Evolutionary conservation across 306 rosid species (phyloP), one percentile per base, ranked within the genome.

Genomic region (Hippophae gyantsensis): DNA sequence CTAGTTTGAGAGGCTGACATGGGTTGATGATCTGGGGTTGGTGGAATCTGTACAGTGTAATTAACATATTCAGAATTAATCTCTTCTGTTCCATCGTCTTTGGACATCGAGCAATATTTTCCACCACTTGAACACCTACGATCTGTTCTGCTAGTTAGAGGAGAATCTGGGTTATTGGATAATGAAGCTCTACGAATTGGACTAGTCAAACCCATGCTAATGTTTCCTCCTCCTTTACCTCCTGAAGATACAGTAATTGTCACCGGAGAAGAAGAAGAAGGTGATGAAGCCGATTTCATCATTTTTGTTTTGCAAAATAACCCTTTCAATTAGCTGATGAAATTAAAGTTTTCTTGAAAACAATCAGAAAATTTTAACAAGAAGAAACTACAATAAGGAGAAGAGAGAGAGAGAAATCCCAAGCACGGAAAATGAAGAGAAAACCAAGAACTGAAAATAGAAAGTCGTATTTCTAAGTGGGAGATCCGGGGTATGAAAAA

Each of bases 41-140:
- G 87, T 45, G 96, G 96, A 26, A 88, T 88, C 40, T 85, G 96
- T 60, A 88, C 96, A 8, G 96, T 85, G 67, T 88, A 88, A 1
- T 70, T n/a, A 3, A 84, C 87, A 41, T 56, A 82, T 10, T 85
- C 87, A 0, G 89, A 51, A 45, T 43, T 80, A 5, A 38, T 43
- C 48, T 81, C 89, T 59, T 71, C 86, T 3, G 58, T 62, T 0
- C 45, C 63, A 2, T 74, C 80, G 0, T 70, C 78, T 50, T 75
- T 76, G 7, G 82, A 75, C 65, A 76, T 69, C 1, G 83, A 74
- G 40, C 62, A 57, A 18, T 14, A 63, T 71, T 47, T 78, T 7
- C 79, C 75, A 0, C 77, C 79, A 12, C 71, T 79, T 0, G 87
- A 86, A 9, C 81, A 71, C 8, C 65, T 38, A 48, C 85, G 63